Base-by-base conservation (phyloP, 140 eudicot species). In the Ambrosia hybrid region DNA sequence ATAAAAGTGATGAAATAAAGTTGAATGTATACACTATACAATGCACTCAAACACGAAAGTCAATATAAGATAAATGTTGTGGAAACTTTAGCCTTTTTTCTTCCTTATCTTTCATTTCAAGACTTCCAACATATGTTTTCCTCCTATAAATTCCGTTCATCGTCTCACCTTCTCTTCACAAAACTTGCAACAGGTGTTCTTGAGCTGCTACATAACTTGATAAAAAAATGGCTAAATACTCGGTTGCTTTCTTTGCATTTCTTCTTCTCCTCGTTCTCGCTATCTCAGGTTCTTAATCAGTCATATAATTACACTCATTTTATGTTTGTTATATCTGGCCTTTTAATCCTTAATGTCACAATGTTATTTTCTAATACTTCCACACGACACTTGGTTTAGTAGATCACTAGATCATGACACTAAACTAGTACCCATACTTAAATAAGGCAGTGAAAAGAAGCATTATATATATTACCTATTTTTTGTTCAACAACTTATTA, bases 211-310 rank as follows among this genome's bases (percentile, higher is more conserved):
- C 30, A 21, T 39, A 39, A 8, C 7, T 76, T 36, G n/a, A 1
- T 62, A 30, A 61, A 21, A 70, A 38, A 52, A 77, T 77, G 81
- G 71, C 71, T 0, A 70, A 77, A 77, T 14, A 14, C 9, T 70
- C 66, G 17, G 13, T 51, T 30, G 76, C 12, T 6, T 41, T 43
- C 59, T 70, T 14, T 52, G 51, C 76, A 0, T 3, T 70, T 52
- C 51, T 77, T 14, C 56, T 76, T 21, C 61, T 76, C 14, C n/a
- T 38, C 26, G 11, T 76, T 37, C 81, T 76, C 16, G 59, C 71
- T 17, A 70, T 70, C 59, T 70, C 81, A 61, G 72, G 81, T 70
- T 4, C 37, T 26, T 30, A 66, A 41, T 51, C 51, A 39, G 61
- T 11, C 13, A 16, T 16, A 30, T 21, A 21, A 21, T 70, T n/a